Evolutionary conservation across 352 stramenopile species (phyloP).

Genomic region (Phytopythium kandeliae): DNA sequence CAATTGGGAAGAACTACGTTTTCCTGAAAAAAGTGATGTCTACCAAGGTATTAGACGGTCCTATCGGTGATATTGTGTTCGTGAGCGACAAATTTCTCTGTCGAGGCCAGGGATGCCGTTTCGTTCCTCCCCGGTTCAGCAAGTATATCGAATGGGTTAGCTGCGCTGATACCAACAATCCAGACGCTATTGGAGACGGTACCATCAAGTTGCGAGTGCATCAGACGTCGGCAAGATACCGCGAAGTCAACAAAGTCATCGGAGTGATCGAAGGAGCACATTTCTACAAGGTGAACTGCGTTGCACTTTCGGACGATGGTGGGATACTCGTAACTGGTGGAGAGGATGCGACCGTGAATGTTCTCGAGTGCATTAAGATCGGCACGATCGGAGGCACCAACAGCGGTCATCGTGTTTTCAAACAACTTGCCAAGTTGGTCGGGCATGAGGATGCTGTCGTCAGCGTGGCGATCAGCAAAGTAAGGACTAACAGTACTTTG

Average conservation of each 20-base stretch:
- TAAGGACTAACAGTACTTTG: not conserved
- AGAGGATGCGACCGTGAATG: constrained; percentile 65
- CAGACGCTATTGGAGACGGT: constrained; percentile 13
- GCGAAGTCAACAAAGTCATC: constrained; percentile 61
- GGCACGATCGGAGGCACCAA: not conserved
- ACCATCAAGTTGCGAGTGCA: constrained; percentile 63
- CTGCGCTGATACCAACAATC: not conserved
- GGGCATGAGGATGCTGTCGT: constrained; percentile 55
- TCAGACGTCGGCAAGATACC: constrained; percentile 29
- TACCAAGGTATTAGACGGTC: constrained; percentile 26
- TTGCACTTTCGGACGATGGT: constrained; percentile 52
- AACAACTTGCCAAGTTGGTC: constrained; percentile 60
- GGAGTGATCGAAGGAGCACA: constrained; percentile 64
- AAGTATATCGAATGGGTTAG: constrained; percentile 72
- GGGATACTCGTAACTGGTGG: constrained; percentile 53
- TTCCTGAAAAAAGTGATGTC: constrained; percentile 49
- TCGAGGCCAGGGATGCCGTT: constrained; percentile 31
- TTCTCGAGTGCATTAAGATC: constrained; percentile 59
- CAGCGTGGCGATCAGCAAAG: constrained; percentile 66
- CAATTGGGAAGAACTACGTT: constrained; percentile 75
- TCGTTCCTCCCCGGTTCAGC: constrained; percentile 61
- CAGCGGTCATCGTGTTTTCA: constrained; percentile 54
- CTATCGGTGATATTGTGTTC: constrained; percentile 51
- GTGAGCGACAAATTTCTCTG: constrained; percentile 63
- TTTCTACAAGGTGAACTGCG: constrained; percentile 46